Percentiles rank a stretch among this genome's conserved stretches.
Conservation (phyloP, 306 rosid genomes). For the Sindora glabra region DNA sequence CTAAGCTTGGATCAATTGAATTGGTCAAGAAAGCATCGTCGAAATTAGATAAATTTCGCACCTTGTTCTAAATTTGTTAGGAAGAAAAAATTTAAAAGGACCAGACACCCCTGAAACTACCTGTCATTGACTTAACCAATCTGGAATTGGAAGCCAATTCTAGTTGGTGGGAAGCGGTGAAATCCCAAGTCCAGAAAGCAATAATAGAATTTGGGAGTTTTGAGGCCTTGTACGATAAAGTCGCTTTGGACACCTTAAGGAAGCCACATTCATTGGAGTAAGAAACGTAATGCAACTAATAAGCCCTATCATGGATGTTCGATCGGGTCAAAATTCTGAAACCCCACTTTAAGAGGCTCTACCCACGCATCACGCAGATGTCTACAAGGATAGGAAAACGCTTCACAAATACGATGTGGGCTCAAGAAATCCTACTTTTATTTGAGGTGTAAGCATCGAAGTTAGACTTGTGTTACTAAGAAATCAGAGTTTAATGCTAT, state of each 20-base stretch:
- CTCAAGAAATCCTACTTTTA: conserved; percentile 40
- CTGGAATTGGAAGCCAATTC: conserved; percentile 9
- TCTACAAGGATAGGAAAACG: conserved; percentile 24
- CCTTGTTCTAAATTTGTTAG: background rate
- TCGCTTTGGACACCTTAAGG: conserved; percentile 14
- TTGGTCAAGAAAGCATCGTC: too few relatives aligned
- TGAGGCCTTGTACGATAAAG: conserved; percentile 44
- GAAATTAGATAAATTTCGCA: too few relatives aligned
- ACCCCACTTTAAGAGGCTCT: conserved; percentile 39
- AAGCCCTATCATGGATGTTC: conserved; percentile 56
- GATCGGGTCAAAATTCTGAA: conserved; percentile 30
- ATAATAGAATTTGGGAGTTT: conserved; percentile 55
- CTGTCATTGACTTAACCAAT: conserved; percentile 37
- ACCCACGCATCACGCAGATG: conserved; percentile 30
- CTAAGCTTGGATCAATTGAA: too few relatives aligned
- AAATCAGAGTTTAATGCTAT: too few relatives aligned
- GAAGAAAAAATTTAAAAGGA: conserved; percentile 17
- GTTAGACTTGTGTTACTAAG: too few relatives aligned
- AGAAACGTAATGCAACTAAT: conserved; percentile 24
- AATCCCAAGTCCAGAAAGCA: conserved; percentile 40
- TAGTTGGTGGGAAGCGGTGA: conserved; percentile 32
- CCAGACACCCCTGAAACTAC: conserved; percentile 36
- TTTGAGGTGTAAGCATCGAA: conserved; percentile 4
- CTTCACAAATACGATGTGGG: conserved; percentile 35
- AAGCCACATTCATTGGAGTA: conserved; percentile 24